Evolutionary conservation across 495 filamentous ascomycete species (phyloP).

Genomic region (Penicillium pancosmium): DNA sequence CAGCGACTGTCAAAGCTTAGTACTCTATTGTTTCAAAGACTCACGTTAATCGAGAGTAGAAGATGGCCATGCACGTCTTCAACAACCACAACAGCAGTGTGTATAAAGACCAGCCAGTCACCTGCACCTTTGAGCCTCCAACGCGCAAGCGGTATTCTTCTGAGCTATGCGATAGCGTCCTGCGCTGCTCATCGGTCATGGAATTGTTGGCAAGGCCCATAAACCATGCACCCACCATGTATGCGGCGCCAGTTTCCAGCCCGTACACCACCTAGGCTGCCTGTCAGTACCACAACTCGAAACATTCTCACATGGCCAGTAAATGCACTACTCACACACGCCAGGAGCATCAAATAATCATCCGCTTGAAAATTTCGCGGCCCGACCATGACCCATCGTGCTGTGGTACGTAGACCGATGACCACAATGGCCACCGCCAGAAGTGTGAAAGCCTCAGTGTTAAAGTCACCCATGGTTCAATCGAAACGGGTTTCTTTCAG

Average conservation of each 20-base stretch:
- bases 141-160: slow-evolving; percentile 53
- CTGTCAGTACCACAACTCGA: slow-evolving; percentile 5
- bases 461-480: slow-evolving; percentile 37
- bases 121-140: slow-evolving; percentile 59
- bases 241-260: slow-evolving; percentile 50
- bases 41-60: slow-evolving; percentile 65
- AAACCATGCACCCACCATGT: slow-evolving; percentile 51
- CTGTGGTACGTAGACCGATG: slow-evolving; percentile 51
- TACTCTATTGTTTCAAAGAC: slow-evolving; percentile 8
- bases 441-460: slow-evolving; percentile 56
- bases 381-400: slow-evolving; percentile 55
- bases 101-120: slow-evolving; percentile 60
- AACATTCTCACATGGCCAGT: neutral
- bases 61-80: slow-evolving; percentile 61
- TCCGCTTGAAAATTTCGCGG: slow-evolving; percentile 53
- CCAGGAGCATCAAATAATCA: slow-evolving; percentile 63
- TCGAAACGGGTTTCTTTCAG: neutral
- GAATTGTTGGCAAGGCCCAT: slow-evolving; percentile 55
- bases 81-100: slow-evolving; percentile 59
- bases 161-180: slow-evolving; percentile 41
- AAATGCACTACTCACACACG: slow-evolving; percentile 42
- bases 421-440: slow-evolving; percentile 51
- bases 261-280: slow-evolving; percentile 39
- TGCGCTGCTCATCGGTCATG: slow-evolving; percentile 54
- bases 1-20: slow-evolving; percentile 2